These are phyloP conservation scores for Cercophora samala DNA, from an alignment of 495 filamentous ascomycete species.

Conservation along the genomic window DNA sequence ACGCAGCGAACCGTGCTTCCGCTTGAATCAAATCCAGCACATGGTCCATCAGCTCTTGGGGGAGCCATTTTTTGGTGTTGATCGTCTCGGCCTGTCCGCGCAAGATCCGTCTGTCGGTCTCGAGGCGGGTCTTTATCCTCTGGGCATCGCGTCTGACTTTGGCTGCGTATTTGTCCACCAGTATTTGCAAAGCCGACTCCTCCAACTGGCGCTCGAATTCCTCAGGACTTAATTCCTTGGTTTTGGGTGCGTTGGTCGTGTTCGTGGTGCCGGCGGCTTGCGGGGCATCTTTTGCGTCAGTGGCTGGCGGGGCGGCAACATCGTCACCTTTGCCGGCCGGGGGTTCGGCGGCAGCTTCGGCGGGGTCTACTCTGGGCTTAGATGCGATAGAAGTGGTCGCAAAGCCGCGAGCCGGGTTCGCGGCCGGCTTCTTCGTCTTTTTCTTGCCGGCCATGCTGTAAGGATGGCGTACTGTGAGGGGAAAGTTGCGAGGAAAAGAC, in stretches of 20 bases:
- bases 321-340: slow-evolving; percentile 27
- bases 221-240: slow-evolving; percentile 64
- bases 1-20: slow-evolving; percentile 49
- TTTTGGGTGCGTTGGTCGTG: slow-evolving; percentile 38
- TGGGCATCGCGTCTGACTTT: slow-evolving; percentile 65
- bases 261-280: slow-evolving; percentile 28
- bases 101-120: slow-evolving; percentile 75
- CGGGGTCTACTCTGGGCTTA: slow-evolving; percentile 54
- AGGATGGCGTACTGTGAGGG: slow-evolving; percentile 7
- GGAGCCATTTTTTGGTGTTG: slow-evolving; percentile 72
- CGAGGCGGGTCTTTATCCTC: slow-evolving; percentile 66
- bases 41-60: slow-evolving; percentile 70
- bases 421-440: slow-evolving; percentile 80
- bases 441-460: slow-evolving; percentile 71
- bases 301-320: slow-evolving; percentile 34
- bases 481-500: not conserved
- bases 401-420: slow-evolving; percentile 86
- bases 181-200: slow-evolving; percentile 71
- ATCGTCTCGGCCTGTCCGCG: slow-evolving; percentile 68
- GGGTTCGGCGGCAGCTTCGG: slow-evolving; percentile 37
- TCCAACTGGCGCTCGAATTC: slow-evolving; percentile 82
- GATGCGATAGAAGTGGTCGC: slow-evolving; percentile 84
- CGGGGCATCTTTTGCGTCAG: slow-evolving; percentile 26
- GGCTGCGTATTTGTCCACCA: slow-evolving; percentile 75
- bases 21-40: slow-evolving; percentile 60